phyloP scores from a whole-genome alignment of 2,329 filamentous ascomycete genomes.

The Metarhizium album region DNA sequence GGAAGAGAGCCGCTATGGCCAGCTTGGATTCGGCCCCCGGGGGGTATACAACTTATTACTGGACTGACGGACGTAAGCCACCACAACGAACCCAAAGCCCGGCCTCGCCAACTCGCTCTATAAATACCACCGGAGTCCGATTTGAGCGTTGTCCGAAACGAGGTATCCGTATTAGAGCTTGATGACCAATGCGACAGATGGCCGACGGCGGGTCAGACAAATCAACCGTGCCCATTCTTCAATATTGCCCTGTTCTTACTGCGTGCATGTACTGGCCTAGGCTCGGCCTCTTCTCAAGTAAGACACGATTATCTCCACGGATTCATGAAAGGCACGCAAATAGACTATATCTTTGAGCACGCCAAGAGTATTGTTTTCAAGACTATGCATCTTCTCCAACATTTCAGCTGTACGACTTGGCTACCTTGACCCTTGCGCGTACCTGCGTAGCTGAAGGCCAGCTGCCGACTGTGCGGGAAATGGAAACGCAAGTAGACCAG shows the following conservation, averaged over 20 bases:
- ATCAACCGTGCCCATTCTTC: not conserved
- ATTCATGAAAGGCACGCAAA: slow-evolving; percentile 22
- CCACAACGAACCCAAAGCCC: too few relatives aligned
- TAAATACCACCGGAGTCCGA: not conserved
- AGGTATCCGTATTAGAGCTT: not conserved
- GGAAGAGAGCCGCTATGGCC: not conserved
- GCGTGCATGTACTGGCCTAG: not conserved
- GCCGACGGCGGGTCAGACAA: not conserved
- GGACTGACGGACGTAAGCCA: too few relatives aligned
- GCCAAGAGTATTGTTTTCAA: slow-evolving; percentile 13
- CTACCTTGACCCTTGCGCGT: slow-evolving; percentile 31
- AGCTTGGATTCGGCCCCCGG: not conserved
- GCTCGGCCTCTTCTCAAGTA: not conserved
- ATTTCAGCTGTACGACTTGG: slow-evolving; percentile 29
- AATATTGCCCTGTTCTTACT: not conserved
- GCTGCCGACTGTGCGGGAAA: slow-evolving; percentile 25
- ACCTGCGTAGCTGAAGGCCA: slow-evolving; percentile 28
- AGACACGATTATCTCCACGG: slow-evolving; percentile 4
- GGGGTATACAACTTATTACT: not conserved
- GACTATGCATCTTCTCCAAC: slow-evolving; percentile 15
- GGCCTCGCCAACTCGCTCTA: too few relatives aligned
- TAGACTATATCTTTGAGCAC: slow-evolving; percentile 15
- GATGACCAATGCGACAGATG: not conserved
- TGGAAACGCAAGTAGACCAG: slow-evolving; percentile 23
- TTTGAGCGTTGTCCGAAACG: not conserved